Percentiles rank a stretch among this genome's conserved stretches.
These are phyloP conservation scores for Botrytis medusae DNA, from an alignment of 2,329 filamentous ascomycete species.

Conservation along the genomic window DNA sequence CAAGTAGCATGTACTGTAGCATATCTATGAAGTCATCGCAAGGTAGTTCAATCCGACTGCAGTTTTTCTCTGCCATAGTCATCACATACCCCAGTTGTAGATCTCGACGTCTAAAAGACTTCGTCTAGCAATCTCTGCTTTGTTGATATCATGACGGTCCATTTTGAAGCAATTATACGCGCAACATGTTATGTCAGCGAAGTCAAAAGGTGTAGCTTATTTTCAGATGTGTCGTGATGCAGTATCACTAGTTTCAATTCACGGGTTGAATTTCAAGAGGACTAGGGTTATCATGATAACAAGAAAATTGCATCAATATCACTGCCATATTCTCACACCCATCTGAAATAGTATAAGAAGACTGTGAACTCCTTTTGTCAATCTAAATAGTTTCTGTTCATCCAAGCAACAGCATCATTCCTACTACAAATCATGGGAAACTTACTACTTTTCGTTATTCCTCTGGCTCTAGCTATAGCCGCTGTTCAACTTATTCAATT, in stretches of 20 bases:
- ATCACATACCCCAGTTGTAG: neutral
- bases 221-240: neutral
- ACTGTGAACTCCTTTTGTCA: neutral
- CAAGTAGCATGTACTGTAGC: neutral
- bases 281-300: neutral
- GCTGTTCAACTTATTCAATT: neutral
- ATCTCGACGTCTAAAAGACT: neutral
- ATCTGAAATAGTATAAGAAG: neutral
- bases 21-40: neutral
- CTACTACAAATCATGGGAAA: neutral
- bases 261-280: neutral
- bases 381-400: neutral
- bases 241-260: neutral
- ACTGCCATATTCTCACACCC: neutral
- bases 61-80: neutral
- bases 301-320: neutral
- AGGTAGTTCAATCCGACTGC: neutral
- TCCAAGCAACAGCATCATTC: neutral
- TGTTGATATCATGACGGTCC: neutral
- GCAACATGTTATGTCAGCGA: neutral
- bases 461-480: neutral
- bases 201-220: neutral
- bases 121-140: neutral
- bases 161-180: neutral
- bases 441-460: neutral